Evolutionary conservation across 768 basidiomycete genomes (phyloP), one percentile per base, ranked within the genome.

Genomic region (Daedaleopsis sinensis): DNA sequence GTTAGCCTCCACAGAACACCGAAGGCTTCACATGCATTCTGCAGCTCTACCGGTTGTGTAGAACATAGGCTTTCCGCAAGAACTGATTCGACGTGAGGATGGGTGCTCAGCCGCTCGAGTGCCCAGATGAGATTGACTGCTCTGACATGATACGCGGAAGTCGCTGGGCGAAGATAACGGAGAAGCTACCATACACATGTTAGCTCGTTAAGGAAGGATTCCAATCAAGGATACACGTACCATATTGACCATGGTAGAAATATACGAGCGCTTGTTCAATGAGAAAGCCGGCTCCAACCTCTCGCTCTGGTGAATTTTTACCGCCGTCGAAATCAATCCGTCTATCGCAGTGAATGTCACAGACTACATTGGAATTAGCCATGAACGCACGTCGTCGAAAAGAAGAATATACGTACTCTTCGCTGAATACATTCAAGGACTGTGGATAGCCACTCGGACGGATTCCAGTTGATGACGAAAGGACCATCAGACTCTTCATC

Each of bases 1-100:
- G 89, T 90, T 59, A 95, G 76, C 59, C 94, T 83, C 96, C 96
- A 99, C 7, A 99, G 77, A 4, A 92, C 85, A 3, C 96, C 95
- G 72, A 99, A 98, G 0, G 91, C 91, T 65, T 96, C 91, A 69
- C 88, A 92, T 1, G 87, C 84, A 19, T 84, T 82, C 18, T 82
- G 75, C 3, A 82, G 76, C 44, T 79, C 78, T 2, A 70, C 69
- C 8, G 77, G 73, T 36, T 86, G 80, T 0, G 80, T 70, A 8
- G 87, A 83, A 11, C 82, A 82, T 78, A 98, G 82, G 16, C 82
- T 83, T 59, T 88, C 83, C 0, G 94, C 84, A 35, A 98, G 75
- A 47, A 93, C 88, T 5, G 91, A 86, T 69, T 96, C 93, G 10
- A 96, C 84, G 68, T 90, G 83, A 32, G 83, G 79, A 15, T 79